Conservation (phyloP, 1,139 yeast species). For the Neolecta irregularis region DNA sequence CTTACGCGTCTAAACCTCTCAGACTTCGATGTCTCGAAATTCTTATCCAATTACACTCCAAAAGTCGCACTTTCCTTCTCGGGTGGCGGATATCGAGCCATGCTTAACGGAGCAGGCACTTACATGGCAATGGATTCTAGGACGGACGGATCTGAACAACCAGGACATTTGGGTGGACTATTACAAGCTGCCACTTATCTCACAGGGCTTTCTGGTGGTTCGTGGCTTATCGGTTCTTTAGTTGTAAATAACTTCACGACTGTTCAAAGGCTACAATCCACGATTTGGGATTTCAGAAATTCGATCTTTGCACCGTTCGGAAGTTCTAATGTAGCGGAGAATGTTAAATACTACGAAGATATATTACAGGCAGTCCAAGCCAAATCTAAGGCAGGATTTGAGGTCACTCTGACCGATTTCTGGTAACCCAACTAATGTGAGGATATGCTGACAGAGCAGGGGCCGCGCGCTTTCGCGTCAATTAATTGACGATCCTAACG, state of each 20-base stretch:
- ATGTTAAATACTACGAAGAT: slow-evolving; percentile 40
- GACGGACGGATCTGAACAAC: slow-evolving; percentile 41
- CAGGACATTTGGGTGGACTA: slow-evolving; percentile 64
- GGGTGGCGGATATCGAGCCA: slow-evolving; percentile 89
- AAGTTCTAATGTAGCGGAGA: slow-evolving; percentile 32
- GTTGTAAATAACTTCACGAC: slow-evolving; percentile 18
- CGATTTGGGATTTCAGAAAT: slow-evolving; percentile 26
- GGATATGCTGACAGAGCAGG: no score
- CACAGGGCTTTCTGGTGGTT: slow-evolving; percentile 77
- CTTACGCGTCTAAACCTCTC: slow-evolving; percentile 42
- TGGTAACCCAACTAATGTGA: no score
- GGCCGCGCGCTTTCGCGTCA: slow-evolving; percentile 74
- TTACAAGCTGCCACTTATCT: slow-evolving; percentile 65
- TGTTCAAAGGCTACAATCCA: slow-evolving; percentile 11
- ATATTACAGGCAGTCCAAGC: slow-evolving; percentile 40
- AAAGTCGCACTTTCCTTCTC: slow-evolving; percentile 63
- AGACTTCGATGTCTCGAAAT: slow-evolving; percentile 39
- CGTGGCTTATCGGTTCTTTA: slow-evolving; percentile 64
- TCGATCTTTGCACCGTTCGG: slow-evolving; percentile 53
- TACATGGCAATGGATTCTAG: slow-evolving; percentile 66
- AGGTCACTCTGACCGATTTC: slow-evolving; percentile 65
- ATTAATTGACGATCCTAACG: slow-evolving; percentile 42
- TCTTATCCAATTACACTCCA: slow-evolving; percentile 31
- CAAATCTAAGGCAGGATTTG: slow-evolving; percentile 64
- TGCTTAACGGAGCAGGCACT: slow-evolving; percentile 82